These are phyloP conservation scores for Immersiporthe knoxdaviesiana DNA, from an alignment of 2,329 filamentous ascomycete species.

Conservation along the genomic window DNA sequence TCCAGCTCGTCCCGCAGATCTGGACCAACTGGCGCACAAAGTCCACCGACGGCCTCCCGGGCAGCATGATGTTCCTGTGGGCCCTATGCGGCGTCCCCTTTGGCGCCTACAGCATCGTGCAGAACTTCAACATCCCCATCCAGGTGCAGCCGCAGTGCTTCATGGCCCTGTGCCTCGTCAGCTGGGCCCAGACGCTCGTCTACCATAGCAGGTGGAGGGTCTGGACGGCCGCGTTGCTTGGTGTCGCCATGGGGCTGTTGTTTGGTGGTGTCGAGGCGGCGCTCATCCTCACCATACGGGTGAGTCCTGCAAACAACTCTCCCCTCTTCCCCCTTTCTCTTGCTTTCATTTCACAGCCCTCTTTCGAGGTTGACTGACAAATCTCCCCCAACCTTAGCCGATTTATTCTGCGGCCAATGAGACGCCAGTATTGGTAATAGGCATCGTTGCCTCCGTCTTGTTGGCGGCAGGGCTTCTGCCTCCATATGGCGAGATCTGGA, in stretches of 20 bases:
- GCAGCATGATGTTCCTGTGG: conserved; percentile 66
- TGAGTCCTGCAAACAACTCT: conserved; percentile 40
- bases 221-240: conserved; percentile 50
- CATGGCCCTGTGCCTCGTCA: conserved; percentile 43
- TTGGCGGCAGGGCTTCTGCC: conserved; percentile 60
- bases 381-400: conserved; percentile 44
- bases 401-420: conserved; percentile 57
- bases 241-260: conserved; percentile 42
- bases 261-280: conserved; percentile 59
- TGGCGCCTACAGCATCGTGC: conserved; percentile 44
- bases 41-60: conserved; percentile 63
- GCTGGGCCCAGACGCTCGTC: conserved; percentile 44
- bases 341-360: not conserved
- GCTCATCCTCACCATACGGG: conserved; percentile 60
- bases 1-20: conserved; percentile 50
- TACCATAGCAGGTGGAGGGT: conserved; percentile 49
- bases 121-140: conserved; percentile 48
- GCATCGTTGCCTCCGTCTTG: conserved; percentile 60
- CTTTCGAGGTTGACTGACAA: not conserved
- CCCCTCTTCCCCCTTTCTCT: too few species aligned
- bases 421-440: conserved; percentile 59
- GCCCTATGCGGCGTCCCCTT: conserved; percentile 54
- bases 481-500: conserved; percentile 65
- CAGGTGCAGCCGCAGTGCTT: conserved; percentile 49
- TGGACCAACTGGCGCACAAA: conserved; percentile 66